Evolutionary conservation across 257 asterid species (phyloP).

Genomic region (Ballota nigra): DNA sequence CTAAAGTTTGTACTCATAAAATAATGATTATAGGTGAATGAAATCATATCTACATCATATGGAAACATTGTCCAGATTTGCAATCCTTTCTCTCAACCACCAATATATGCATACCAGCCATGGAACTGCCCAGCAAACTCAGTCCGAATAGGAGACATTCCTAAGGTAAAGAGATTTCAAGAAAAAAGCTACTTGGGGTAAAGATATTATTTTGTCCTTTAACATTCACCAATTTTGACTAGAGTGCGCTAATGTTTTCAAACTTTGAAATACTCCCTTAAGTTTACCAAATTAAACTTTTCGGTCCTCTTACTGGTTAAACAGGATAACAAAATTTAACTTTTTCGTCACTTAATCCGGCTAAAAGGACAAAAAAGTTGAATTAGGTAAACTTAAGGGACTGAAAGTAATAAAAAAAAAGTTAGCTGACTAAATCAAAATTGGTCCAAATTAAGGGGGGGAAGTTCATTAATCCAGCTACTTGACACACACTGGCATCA

Average conservation of each 20-base stretch:
- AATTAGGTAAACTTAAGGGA: neutral
- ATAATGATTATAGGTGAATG: slow-evolving; percentile 55
- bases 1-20: neutral
- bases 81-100: slow-evolving; percentile 87
- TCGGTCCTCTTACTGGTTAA: neutral
- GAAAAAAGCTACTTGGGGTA: slow-evolving; percentile 5
- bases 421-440: neutral
- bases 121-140: slow-evolving; percentile 52
- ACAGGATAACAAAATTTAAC: neutral
- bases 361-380: neutral
- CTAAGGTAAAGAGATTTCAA: slow-evolving; percentile 36
- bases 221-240: neutral
- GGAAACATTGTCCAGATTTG: slow-evolving; percentile 66
- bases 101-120: slow-evolving; percentile 56
- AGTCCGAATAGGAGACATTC: slow-evolving; percentile 59
- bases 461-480: neutral
- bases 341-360: too few relatives aligned
- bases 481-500: neutral
- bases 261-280: neutral
- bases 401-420: neutral
- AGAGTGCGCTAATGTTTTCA: neutral
- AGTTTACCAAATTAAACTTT: neutral
- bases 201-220: neutral
- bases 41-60: slow-evolving; percentile 47
- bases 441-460: neutral